Conservation (phyloP, 2,329 filamentous ascomycete genomes). For the Talaromyces verruculosus region DNA sequence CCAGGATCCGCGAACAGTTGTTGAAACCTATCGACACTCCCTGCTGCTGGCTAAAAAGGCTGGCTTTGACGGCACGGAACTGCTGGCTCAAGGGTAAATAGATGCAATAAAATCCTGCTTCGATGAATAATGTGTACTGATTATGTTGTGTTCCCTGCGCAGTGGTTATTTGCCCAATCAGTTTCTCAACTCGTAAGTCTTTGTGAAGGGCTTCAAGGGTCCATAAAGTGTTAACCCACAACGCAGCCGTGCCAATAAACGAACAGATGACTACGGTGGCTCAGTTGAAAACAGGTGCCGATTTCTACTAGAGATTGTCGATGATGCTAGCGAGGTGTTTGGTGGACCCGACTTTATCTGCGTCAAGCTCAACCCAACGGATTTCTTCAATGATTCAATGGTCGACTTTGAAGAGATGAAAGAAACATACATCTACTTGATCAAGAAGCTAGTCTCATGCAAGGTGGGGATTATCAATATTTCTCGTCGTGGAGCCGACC, state of each 20-base stretch:
- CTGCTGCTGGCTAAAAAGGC: conserved; percentile 21
- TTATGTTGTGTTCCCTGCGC: background rate
- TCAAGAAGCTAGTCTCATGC: conserved; percentile 21
- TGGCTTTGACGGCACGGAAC: conserved; percentile 25
- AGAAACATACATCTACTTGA: conserved; percentile 24
- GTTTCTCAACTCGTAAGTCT: background rate
- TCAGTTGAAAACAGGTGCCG: conserved; percentile 32
- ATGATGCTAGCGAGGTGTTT: conserved; percentile 25
- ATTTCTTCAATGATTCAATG: conserved; percentile 28
- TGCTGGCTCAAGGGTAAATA: conserved; percentile 22
- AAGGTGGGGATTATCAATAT: background rate
- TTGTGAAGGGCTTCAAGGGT: background rate
- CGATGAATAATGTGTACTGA: background rate
- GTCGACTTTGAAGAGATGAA: conserved; percentile 24
- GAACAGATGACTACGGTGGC: conserved; percentile 36
- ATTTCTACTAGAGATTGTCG: conserved; percentile 35
- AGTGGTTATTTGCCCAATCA: background rate
- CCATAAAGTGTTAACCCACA: background rate
- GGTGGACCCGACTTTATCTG: background rate
- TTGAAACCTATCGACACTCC: conserved; percentile 23
- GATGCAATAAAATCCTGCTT: background rate
- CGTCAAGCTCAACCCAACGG: conserved; percentile 18
- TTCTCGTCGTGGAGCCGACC: background rate
- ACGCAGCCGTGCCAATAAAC: conserved; percentile 25
- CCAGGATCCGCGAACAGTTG: background rate